Evolutionary conservation across 2,329 filamentous ascomycete genomes (phyloP).

Genomic region (Parastagonospora avenae): DNA sequence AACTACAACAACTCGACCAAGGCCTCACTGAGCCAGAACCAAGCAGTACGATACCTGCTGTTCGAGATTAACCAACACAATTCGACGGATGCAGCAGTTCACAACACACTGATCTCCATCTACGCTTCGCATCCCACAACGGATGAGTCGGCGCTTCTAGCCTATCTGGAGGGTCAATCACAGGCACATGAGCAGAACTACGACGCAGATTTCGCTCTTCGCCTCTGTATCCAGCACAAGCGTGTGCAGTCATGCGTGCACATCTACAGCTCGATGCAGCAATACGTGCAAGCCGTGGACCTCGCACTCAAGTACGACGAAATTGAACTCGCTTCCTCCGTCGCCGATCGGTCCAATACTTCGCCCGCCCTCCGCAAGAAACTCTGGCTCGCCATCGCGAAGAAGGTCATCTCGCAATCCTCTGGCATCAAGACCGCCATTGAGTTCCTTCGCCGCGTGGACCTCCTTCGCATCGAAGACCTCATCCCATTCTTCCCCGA

Average conservation of each 20-base stretch:
- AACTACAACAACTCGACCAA: conserved; percentile 85
- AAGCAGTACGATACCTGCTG: conserved; percentile 90
- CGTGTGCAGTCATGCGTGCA: conserved; percentile 94
- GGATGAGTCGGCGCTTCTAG: conserved; percentile 83
- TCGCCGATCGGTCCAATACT: conserved; percentile 83
- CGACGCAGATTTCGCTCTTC: conserved; percentile 93
- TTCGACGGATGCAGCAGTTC: conserved; percentile 82
- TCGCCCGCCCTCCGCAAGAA: conserved; percentile 85
- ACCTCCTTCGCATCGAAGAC: conserved; percentile 92
- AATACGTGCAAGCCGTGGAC: conserved; percentile 91
- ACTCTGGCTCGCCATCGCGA: conserved; percentile 92
- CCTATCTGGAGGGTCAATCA: conserved; percentile 89
- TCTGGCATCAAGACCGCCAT: conserved; percentile 87
- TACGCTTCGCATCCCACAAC: conserved; percentile 84
- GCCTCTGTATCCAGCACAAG: conserved; percentile 92
- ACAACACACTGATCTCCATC: conserved; percentile 96
- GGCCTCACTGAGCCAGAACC: conserved; percentile 73
- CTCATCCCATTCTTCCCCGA: conserved; percentile 98
- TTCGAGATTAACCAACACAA: conserved; percentile 88
- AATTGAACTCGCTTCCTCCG: conserved; percentile 84
- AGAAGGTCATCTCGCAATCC: conserved; percentile 86
- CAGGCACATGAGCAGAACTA: conserved; percentile 75
- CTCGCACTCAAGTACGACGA: conserved; percentile 88
- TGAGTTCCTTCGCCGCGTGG: conserved; percentile 88
- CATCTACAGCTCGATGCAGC: conserved; percentile 95